Percentiles rank a stretch among this genome's conserved stretches.
These are phyloP conservation scores for Candida taoyuanica DNA, from an alignment of 805 yeast genomes.

Conservation along the genomic window DNA sequence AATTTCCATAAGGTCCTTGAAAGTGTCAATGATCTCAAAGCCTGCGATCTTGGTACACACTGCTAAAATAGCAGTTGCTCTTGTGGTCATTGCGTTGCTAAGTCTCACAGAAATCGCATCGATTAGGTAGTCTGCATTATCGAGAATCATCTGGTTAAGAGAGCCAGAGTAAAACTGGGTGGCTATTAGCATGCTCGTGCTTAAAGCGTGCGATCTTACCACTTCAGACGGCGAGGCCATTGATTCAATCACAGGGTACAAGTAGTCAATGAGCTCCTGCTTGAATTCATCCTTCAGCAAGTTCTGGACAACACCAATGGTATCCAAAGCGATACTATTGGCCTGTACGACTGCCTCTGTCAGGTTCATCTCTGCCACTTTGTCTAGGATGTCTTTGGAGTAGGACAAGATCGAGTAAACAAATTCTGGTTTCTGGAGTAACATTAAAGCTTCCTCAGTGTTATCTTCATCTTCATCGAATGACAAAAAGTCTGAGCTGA, in stretches of 20 bases:
- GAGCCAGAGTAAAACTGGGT: constrained; percentile 50
- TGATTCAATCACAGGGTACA: constrained; percentile 70
- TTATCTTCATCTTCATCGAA: constrained; percentile 26
- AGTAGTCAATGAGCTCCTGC: constrained; percentile 59
- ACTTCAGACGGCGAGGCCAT: constrained; percentile 51
- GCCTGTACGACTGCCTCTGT: constrained; percentile 14
- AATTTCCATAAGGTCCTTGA: constrained; percentile 69
- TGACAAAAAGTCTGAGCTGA: constrained; percentile 27
- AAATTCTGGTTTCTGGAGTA: constrained; percentile 25
- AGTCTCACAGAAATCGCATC: constrained; percentile 72
- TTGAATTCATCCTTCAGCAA: constrained; percentile 27
- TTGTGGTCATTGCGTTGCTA: constrained; percentile 66
- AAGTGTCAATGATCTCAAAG: constrained; percentile 51
- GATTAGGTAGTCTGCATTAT: constrained; percentile 74
- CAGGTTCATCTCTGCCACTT: constrained; percentile 23
- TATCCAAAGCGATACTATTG: constrained; percentile 38
- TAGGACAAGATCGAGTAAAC: constrained; percentile 32
- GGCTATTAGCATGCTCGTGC: constrained; percentile 48
- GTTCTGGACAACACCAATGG: constrained; percentile 34
- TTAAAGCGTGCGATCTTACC: constrained; percentile 48
- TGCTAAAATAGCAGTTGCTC: constrained; percentile 66
- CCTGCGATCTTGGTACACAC: constrained; percentile 73
- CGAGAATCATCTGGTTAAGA: constrained; percentile 48
- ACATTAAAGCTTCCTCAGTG: background rate
- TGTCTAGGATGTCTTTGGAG: constrained; percentile 41